Evolutionary conservation across 768 basidiomycete species (phyloP), one percentile per base, ranked within the genome.

Genomic region (Psilocybe cubensis): DNA sequence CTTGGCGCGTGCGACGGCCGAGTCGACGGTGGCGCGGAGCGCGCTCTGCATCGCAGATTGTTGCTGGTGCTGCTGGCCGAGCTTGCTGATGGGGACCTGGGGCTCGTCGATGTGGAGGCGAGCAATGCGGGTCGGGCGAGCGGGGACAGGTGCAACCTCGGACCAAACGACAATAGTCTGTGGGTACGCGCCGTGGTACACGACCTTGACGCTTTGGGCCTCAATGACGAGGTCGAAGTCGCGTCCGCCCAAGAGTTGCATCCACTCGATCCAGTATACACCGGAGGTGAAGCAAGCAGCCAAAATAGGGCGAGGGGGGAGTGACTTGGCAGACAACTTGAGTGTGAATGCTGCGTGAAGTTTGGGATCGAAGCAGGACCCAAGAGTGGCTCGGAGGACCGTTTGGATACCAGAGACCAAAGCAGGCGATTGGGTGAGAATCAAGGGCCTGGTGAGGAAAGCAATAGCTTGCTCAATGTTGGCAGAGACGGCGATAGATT

Each of bases 401-500:
- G 63, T 44, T 56, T 71, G 66, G 28, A 76, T 56, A 33, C 63
- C 56, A 17, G 61, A 38, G 55, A 74, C 59, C 50, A 63, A 64
- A 29, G 59, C 49, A 4, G 68, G 51, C 18, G 69, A 31, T 49
- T 70, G 60, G 35, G 66, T 61, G 21, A 69, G 54, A 38, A 72
- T 45, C 35, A 79, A 66, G 24, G 78, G 75, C 10, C 72, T 68
- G 3, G 74, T 76, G 25, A 79, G 63, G 64, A 77, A 78, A 45
- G 58, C 63, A 56, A 74, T 65, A 29, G 73, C 72, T 56, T 72
- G 73, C 49, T 57, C 56, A 46, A 75, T 61, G 62, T 70, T 67
- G 40, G 67, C 59, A n/a, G 58, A 48, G 29, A 63, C 58, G 20
- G 45, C 47, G 50, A 42, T 52, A 35, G 62, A 21, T 31, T 40